Evolutionary conservation across 1,139 yeast genomes (phyloP).

Genomic region (Debaryomyces sp.): DNA sequence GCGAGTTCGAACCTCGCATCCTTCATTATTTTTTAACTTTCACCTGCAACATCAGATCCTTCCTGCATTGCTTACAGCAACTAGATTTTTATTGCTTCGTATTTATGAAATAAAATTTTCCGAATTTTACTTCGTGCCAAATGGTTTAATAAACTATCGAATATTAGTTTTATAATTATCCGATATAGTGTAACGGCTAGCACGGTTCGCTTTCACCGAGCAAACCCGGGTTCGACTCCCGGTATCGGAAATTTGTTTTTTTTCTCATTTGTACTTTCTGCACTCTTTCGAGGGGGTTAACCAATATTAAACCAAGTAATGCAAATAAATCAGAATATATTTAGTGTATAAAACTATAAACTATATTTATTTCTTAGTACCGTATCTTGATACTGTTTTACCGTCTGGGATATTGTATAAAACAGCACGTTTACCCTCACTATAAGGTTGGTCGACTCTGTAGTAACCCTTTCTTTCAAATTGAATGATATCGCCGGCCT

Average conservation of each 20-base stretch:
- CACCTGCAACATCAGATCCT: too few relatives aligned
- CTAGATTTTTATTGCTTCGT: too few relatives aligned
- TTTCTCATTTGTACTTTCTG: slow-evolving; percentile 5
- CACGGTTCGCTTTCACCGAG: slow-evolving; percentile 85
- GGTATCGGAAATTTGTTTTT: slow-evolving; percentile 61
- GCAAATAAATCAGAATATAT: background rate
- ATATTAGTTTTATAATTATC: too few relatives aligned
- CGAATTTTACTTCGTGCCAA: too few relatives aligned
- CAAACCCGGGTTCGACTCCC: slow-evolving; percentile 85
- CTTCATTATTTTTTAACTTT: too few relatives aligned
- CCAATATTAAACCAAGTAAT: background rate
- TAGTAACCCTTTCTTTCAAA: slow-evolving; percentile 94
- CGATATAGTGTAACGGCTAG: slow-evolving; percentile 83
- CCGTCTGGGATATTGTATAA: slow-evolving; percentile 94
- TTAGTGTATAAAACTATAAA: background rate
- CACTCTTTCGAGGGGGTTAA: too few relatives aligned
- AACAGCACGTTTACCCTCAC: slow-evolving; percentile 61
- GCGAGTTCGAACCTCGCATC: too few relatives aligned
- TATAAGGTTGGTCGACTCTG: slow-evolving; percentile 66
- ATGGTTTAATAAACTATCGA: too few relatives aligned
- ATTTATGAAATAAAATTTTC: too few relatives aligned
- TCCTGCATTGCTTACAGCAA: too few relatives aligned
- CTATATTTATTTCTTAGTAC: slow-evolving; percentile 46
- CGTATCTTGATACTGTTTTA: slow-evolving; percentile 81
- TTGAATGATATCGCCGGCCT: slow-evolving; percentile 83